Conservation (phyloP, 2,329 filamentous ascomycete species). For the Penicillium verrucosum region DNA sequence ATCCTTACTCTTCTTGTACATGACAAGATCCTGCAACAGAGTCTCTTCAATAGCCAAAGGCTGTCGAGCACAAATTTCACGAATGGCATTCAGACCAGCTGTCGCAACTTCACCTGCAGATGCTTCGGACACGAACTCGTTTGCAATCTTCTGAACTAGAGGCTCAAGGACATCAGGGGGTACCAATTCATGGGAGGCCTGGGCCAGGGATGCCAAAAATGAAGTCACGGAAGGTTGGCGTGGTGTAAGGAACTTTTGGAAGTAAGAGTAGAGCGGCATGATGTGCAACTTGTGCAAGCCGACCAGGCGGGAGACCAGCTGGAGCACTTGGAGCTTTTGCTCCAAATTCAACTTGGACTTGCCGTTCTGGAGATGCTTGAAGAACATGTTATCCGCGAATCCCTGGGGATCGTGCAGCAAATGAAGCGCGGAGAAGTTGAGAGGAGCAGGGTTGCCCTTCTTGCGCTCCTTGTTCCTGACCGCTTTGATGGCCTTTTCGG, state of each 20-base stretch:
- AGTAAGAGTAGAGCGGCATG: slow-evolving; percentile 91
- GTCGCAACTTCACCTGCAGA: slow-evolving; percentile 86
- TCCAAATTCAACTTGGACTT: slow-evolving; percentile 84
- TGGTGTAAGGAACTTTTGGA: slow-evolving; percentile 86
- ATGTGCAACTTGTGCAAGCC: slow-evolving; percentile 90
- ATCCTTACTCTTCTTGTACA: slow-evolving; percentile 96
- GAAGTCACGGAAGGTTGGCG: slow-evolving; percentile 87
- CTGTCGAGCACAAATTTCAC: slow-evolving; percentile 88
- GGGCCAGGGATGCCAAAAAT: slow-evolving; percentile 86
- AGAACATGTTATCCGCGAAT: slow-evolving; percentile 85
- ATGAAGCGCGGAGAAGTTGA: slow-evolving; percentile 96
- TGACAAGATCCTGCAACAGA: slow-evolving; percentile 88
- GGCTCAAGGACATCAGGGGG: slow-evolving; percentile 91
- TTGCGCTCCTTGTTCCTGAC: slow-evolving; percentile 81
- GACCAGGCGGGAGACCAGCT: slow-evolving; percentile 85
- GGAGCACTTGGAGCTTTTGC: slow-evolving; percentile 82
- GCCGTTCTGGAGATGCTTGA: slow-evolving; percentile 82
- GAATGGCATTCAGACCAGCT: slow-evolving; percentile 88
- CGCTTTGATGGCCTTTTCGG: slow-evolving; percentile 77
- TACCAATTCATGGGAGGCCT: slow-evolving; percentile 85
- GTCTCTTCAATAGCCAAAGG: slow-evolving; percentile 96
- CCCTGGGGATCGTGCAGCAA: slow-evolving; percentile 91
- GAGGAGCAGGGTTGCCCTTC: slow-evolving; percentile 78
- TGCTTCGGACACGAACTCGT: slow-evolving; percentile 96
- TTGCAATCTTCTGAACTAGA: slow-evolving; percentile 89